Percentiles rank a stretch among this genome's conserved stretches.
Evolutionary conservation across 1,284 basidiomycete species (phyloP).

Genomic region (Trichosporon sp.): DNA sequence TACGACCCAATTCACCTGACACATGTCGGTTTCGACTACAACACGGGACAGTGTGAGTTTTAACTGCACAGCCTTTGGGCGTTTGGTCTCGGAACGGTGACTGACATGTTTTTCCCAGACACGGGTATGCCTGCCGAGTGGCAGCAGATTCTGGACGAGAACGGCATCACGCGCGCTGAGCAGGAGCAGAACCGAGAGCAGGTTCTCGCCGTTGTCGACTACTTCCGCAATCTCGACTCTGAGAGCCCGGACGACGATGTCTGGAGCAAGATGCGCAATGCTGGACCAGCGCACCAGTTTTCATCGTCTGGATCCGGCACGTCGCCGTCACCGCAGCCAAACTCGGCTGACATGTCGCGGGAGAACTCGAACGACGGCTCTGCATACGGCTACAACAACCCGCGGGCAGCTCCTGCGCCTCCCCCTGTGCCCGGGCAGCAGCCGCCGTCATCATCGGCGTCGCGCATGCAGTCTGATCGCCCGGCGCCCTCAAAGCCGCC

Average conservation of each 20-base stretch:
- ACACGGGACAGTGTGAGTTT: slow-evolving; percentile 82
- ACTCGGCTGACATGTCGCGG: slow-evolving; percentile 37
- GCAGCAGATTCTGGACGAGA: slow-evolving; percentile 95
- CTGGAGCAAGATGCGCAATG: slow-evolving; percentile 65
- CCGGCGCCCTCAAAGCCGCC: slow-evolving; percentile 14
- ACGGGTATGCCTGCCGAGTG: slow-evolving; percentile 97
- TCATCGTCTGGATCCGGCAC: slow-evolving; percentile 15
- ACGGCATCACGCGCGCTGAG: slow-evolving; percentile 87
- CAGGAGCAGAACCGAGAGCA: slow-evolving; percentile 98
- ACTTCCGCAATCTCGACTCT: slow-evolving; percentile 57
- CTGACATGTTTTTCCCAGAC: slow-evolving; percentile 43
- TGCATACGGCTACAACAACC: slow-evolving; percentile 10
- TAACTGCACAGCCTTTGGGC: not conserved
- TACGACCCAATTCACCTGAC: slow-evolving; percentile 99
- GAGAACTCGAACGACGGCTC: slow-evolving; percentile 37
- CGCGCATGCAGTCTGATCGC: slow-evolving; percentile 16
- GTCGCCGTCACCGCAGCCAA: slow-evolving; percentile 17
- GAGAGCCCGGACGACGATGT: slow-evolving; percentile 53
- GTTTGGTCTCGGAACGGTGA: not conserved
- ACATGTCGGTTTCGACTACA: slow-evolving; percentile 98
- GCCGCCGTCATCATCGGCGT: not conserved
- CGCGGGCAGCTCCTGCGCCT: slow-evolving; percentile 15
- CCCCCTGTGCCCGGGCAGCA: slow-evolving; percentile 8
- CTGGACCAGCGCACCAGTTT: slow-evolving; percentile 25
- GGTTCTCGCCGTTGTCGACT: slow-evolving; percentile 96